Base-by-base conservation (phyloP, 139 green algal species). In the Yamagishiella unicocca region DNA sequence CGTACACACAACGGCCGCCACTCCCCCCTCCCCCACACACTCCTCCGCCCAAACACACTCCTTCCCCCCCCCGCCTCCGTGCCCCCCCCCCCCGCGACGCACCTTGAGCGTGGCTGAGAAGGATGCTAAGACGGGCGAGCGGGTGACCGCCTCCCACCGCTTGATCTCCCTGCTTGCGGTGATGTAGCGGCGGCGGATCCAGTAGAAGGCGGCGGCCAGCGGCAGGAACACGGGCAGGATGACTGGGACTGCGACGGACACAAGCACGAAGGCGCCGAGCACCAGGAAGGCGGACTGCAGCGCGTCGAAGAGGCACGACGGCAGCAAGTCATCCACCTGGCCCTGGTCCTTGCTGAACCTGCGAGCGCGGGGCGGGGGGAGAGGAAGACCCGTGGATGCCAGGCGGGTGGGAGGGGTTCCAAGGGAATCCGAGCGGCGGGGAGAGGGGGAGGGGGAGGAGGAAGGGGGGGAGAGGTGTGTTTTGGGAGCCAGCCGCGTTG, bases 91-190 rank as follows among this genome's bases (percentile, higher is more conserved):
- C 50, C 31, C 53, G 8, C 19, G 88, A 89, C 92, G 3, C 38
- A 84, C 77, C 79, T 96, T 97, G 68, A 98, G 90, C 0, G 93
- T 93, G 29, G 93, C 92, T n/a, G 71, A 93, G 90, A 98, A 98
- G 77, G 90, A 90, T n/a, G 95, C 92, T 84, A 97, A 99, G 24
- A 99, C 91, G 40, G 97, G 97, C 4, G 91, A 96, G 45, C 96
- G 92, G 1, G 90, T 95, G 66, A 96, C 92, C 10, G 94, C 93
- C 84, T 99, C 97, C 88, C 95, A 95, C n/a, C 97, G 94, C 95
- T 99, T 99, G 31, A 99, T 84, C 71, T 99, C 96, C 1, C 97
- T 85, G n/a, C 80, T 91, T 29, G 96, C 95, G 4, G 62, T 81
- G 38, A 98, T 81, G 94, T 98, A 97, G 40, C 89, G 90, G 9